Evolutionary conservation across 371 early-diverging fungal species (phyloP).

Genomic region (Syncephalastrum monosporum): DNA sequence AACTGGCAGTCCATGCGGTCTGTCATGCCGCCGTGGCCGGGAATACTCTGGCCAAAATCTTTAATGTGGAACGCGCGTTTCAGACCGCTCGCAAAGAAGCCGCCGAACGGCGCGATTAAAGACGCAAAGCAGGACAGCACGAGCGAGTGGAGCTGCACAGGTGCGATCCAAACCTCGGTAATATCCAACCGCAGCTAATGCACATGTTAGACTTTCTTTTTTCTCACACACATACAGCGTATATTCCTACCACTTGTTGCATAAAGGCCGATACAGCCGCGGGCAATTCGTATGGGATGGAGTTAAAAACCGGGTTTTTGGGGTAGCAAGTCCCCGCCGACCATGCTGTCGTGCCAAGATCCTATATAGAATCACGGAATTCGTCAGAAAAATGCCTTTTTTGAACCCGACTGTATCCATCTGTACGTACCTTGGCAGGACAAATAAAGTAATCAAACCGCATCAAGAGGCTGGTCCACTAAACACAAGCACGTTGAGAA

Average conservation of each 20-base stretch:
- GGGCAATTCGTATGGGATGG: constrained; percentile 36
- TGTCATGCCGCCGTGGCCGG: constrained; percentile 98
- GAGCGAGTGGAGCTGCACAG: constrained; percentile 88
- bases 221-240: constrained; percentile 13
- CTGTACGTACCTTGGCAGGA: constrained; percentile 63
- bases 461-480: constrained; percentile 44
- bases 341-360: constrained; percentile 47
- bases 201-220: constrained; percentile 1
- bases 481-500: background rate
- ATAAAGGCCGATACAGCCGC: constrained; percentile 11
- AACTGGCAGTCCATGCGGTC: constrained; percentile 99
- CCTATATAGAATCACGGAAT: constrained; percentile 15
- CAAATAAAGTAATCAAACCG: constrained; percentile 85
- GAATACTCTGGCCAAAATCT: constrained; percentile 97
- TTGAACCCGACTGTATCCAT: too few species aligned
- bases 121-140: constrained; percentile 94
- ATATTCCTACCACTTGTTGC: constrained; percentile 11
- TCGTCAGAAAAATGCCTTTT: constrained; percentile 40
- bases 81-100: constrained; percentile 98
- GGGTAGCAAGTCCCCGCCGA: constrained; percentile 38
- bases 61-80: constrained; percentile 99
- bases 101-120: constrained; percentile 98
- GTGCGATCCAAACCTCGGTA: constrained; percentile 59
- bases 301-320: constrained; percentile 45
- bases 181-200: constrained; percentile 21